Base-by-base conservation (phyloP, 2,329 filamentous ascomycete species). In the Penicillium paneum region DNA sequence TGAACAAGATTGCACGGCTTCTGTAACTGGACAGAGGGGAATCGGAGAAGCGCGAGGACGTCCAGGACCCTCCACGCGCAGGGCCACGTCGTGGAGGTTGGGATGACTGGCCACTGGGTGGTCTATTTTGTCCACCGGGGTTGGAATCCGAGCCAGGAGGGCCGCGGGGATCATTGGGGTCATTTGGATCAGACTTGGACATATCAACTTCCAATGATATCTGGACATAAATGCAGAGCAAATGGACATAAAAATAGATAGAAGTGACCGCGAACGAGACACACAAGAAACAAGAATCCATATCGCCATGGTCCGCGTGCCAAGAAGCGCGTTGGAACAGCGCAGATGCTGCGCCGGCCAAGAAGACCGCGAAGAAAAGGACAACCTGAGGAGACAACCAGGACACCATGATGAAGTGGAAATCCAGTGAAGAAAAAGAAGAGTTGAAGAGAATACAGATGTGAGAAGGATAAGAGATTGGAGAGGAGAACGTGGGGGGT, bases 21-120 rank as follows among this genome's bases (percentile, higher is more conserved):
- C 6, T 15, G 32, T n/a, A 24, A 19, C 12, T 8, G 3, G n/a
- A 3, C 1, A 7, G 19, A 28, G n/a, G 13, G 21, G 15, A 1
- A 8, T 19, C 5, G 4, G 28, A 13, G 11, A 15, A 24, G 11
- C 13, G 19, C 0, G 8, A 41, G 13, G 42, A 12, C 5, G 13
- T 15, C 3, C 5, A 34, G 5, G 29, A 44, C 19, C 29, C 13
- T 15, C 29, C 29, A 44, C 13, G 5, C 2, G 21, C 15, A 36
- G 39, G 8, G 19, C 15, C 32, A 19, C 15, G 15, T 2, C 13
- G 29, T 24, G 42, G 5, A 31, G 5, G 19, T 21, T 8, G 13
- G 1, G 29, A n/a, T 1, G 17, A 11, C 2, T n/a, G 13, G 2
- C 2, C 17, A 0, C 10, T n/a, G 17, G 5, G 2, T 1, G 15